Evolutionary conservation across 805 yeast species (phyloP).

Genomic region (Pichia exigua): DNA sequence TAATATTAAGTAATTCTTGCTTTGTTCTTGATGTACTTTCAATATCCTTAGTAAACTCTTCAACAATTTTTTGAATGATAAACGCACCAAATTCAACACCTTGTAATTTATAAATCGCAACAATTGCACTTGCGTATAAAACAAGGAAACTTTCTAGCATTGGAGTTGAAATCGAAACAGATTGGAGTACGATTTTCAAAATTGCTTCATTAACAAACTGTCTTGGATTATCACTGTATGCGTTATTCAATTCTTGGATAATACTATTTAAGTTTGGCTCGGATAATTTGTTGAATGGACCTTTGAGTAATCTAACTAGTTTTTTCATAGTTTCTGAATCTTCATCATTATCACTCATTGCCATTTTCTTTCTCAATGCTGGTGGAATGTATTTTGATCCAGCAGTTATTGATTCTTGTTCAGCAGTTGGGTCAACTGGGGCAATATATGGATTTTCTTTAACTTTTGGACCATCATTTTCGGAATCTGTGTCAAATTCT

Average conservation of each 20-base stretch:
- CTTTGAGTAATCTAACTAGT: slow-evolving; percentile 61
- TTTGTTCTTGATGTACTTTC: slow-evolving; percentile 19
- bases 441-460: slow-evolving; percentile 74
- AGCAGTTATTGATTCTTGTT: slow-evolving; percentile 14
- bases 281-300: slow-evolving; percentile 80
- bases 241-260: slow-evolving; percentile 54
- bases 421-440: slow-evolving; percentile 31
- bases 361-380: slow-evolving; percentile 55
- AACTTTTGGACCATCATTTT: slow-evolving; percentile 27
- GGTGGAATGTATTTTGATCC: slow-evolving; percentile 74
- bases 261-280: slow-evolving; percentile 75
- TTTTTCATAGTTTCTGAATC: slow-evolving; percentile 40
- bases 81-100: slow-evolving; percentile 90
- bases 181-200: slow-evolving; percentile 54
- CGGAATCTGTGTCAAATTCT: slow-evolving; percentile 18
- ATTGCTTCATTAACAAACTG: slow-evolving; percentile 70
- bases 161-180: slow-evolving; percentile 54
- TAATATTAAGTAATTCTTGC: slow-evolving; percentile 42
- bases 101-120: slow-evolving; percentile 65
- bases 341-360: slow-evolving; percentile 23
- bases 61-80: slow-evolving; percentile 74
- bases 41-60: slow-evolving; percentile 44
- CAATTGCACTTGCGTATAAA: slow-evolving; percentile 68
- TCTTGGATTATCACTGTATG: slow-evolving; percentile 64
- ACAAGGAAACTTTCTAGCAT: slow-evolving; percentile 72